A percentile compares a stretch with the other conserved stretches of the same genome.
Conservation (phyloP, 805 yeast species). For the Candida hungchunana region DNA sequence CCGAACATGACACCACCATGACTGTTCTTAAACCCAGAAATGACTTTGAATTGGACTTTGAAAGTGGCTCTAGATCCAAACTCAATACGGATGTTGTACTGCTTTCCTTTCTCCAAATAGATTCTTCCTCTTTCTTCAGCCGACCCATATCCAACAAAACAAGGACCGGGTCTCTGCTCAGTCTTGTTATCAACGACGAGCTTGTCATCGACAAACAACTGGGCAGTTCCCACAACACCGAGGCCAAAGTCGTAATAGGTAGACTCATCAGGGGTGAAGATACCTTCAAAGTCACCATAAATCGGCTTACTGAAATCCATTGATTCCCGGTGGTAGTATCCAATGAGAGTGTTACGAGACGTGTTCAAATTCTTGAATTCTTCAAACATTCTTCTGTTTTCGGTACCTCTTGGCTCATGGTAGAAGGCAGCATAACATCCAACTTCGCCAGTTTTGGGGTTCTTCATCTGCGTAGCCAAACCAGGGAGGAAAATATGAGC, state of each 20-base stretch:
- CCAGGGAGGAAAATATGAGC: no score
- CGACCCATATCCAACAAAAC: neutral
- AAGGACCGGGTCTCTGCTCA: neutral
- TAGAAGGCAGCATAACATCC: no score
- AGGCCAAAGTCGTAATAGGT: conserved; percentile 50
- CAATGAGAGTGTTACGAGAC: no score
- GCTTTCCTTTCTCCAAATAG: conserved; percentile 30
- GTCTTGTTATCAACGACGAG: neutral
- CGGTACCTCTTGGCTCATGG: no score
- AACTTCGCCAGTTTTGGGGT: no score
- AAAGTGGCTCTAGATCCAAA: conserved; percentile 46
- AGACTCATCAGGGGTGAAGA: conserved; percentile 40
- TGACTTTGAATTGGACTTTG: conserved; percentile 6
- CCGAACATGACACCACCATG: conserved; percentile 35
- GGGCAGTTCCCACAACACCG: conserved; percentile 50
- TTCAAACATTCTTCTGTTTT: no score
- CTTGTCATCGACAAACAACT: conserved; percentile 43
- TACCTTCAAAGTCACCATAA: no score
- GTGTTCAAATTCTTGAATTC: no score
- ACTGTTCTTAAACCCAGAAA: conserved; percentile 27
- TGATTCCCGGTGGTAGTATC: conserved; percentile 19
- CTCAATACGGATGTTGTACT: conserved; percentile 42
- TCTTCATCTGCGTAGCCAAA: no score
- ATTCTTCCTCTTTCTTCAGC: neutral
- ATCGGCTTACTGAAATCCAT: no score